Evolutionary conservation across 495 filamentous ascomycete species (phyloP), one percentile per base, ranked within the genome.

Genomic region (Penicillium egyptiacum): DNA sequence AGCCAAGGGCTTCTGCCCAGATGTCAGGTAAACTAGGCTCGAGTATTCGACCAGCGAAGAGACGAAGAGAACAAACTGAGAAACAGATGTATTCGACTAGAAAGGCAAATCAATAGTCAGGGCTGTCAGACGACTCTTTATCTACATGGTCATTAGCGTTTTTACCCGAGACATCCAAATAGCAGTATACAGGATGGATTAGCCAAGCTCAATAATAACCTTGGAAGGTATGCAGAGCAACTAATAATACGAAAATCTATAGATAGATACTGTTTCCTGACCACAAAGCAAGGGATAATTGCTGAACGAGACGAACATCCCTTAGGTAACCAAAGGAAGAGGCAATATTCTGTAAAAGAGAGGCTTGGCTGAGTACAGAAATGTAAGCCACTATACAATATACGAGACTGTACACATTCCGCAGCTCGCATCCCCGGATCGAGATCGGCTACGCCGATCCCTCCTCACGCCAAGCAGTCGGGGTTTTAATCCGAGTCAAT

Each of bases 381-480:
- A 12, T 43, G 2, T 19, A 30, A n/a, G 17, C 14, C 37, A n/a
- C n/a, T 26, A 12, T 30, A 35, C 33, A 11, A 17, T 23, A 43
- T 52, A 57, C 47, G 47, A 56, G 55, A 35, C 35, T 44, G 28
- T 25, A 30, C 28, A 30, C 9, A 30, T 30, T 33, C 11, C 11
- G 10, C 5, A 14, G 11, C 30, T 33, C 30, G 3, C 5, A 10
- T n/a, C 52, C 52, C 40, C 51, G 6, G 42, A 42, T 31, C 17
- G 14, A 51, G 39, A 45, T 50, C 44, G 31, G 31, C 44, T 22
- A 12, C n/a, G 52, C 50, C 37, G 46, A 55, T 44, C 46, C 37
- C 62, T 40, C 60, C 50, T 45, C 14, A 40, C 16, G 64, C 64
- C 64, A 67, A 67, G 64, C 28, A 53, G 25, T 25, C 14, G 19